These are phyloP conservation scores for Leccinum longicurvipes DNA, from an alignment of 768 basidiomycete species.

Conservation along the genomic window DNA sequence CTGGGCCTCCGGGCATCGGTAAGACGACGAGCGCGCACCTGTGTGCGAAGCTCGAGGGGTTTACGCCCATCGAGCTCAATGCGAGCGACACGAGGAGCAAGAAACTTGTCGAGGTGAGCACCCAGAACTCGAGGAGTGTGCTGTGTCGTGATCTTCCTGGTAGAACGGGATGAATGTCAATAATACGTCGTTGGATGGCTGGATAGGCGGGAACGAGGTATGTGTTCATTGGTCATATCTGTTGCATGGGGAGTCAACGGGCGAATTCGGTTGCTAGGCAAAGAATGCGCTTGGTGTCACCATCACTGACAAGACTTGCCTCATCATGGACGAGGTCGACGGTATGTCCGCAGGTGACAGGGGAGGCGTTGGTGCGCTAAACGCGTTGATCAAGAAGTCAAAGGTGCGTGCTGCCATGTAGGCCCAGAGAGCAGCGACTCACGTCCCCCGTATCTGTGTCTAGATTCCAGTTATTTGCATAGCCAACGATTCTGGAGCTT, in stretches of 20 bases:
- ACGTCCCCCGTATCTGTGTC: neutral
- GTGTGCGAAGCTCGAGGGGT: conserved; percentile 86
- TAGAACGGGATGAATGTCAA: conserved; percentile 89
- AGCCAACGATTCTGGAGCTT: conserved; percentile 84
- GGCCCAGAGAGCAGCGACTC: neutral
- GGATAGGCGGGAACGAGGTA: conserved; percentile 61
- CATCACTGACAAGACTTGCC: conserved; percentile 76
- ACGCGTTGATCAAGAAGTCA: conserved; percentile 88
- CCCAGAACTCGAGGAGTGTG: neutral
- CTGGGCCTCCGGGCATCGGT: conserved; percentile 94
- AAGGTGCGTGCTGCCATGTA: conserved; percentile 46
- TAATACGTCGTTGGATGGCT: conserved; percentile 86
- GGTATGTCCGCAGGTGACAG: conserved; percentile 98
- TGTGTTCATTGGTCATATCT: conserved; percentile 27
- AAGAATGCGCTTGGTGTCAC: conserved; percentile 68
- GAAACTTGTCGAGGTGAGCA: conserved; percentile 84
- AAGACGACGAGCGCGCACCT: conserved; percentile 97
- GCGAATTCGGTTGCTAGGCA: conserved; percentile 30
- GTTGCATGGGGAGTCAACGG: neutral
- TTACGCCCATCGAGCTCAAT: conserved; percentile 91
- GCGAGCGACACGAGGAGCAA: conserved; percentile 95
- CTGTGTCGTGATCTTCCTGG: neutral
- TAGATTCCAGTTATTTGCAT: conserved; percentile 98
- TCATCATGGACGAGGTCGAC: conserved; percentile 99
- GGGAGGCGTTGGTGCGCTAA: conserved; percentile 93